A percentile compares a stretch with the other conserved stretches of the same genome.
These are phyloP conservation scores for Pseudocercospora fuligena DNA, from an alignment of 2,329 filamentous ascomycete genomes.

Conservation along the genomic window DNA sequence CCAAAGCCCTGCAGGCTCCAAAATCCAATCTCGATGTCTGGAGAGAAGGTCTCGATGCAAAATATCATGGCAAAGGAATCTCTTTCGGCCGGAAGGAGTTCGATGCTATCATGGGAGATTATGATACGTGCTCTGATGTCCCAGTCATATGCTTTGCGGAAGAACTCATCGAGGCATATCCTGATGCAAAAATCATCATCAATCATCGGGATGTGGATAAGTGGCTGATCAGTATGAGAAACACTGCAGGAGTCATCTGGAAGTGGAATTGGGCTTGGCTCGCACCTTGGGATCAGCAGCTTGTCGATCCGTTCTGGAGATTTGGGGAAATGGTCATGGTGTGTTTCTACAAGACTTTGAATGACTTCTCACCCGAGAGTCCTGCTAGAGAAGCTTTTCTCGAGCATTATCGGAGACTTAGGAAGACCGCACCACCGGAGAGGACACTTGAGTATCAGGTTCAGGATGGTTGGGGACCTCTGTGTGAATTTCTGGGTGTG, in stretches of 20 bases:
- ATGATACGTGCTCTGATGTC: slow-evolving; percentile 23
- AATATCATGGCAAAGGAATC: slow-evolving; percentile 23
- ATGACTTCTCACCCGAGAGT: slow-evolving; percentile 17
- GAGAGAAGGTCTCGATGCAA: slow-evolving; percentile 28
- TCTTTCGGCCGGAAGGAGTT: slow-evolving; percentile 25
- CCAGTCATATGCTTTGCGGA: slow-evolving; percentile 28
- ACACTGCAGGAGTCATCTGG: slow-evolving; percentile 17
- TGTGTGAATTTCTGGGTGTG: slow-evolving; percentile 38
- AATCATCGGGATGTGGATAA: slow-evolving; percentile 33
- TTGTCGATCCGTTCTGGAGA: slow-evolving; percentile 20
- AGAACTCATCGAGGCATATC: slow-evolving; percentile 39
- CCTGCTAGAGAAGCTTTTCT: slow-evolving; percentile 18
- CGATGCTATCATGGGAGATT: slow-evolving; percentile 22
- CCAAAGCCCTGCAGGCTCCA: slow-evolving; percentile 25
- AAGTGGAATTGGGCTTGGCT: slow-evolving; percentile 24
- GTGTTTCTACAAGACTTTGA: slow-evolving; percentile 12
- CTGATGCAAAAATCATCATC: slow-evolving; percentile 34
- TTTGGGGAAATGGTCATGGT: slow-evolving; percentile 22
- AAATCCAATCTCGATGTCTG: slow-evolving; percentile 26
- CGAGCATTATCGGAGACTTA: slow-evolving; percentile 28
- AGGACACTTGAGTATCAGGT: slow-evolving; percentile 35
- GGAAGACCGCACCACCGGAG: slow-evolving; percentile 30
- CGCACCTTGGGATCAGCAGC: slow-evolving; percentile 21
- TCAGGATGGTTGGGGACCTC: slow-evolving; percentile 36
- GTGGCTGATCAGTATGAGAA: slow-evolving; percentile 30